phyloP scores from a whole-genome alignment of 1,284 basidiomycete genomes.

The Malassezia cuniculi region DNA sequence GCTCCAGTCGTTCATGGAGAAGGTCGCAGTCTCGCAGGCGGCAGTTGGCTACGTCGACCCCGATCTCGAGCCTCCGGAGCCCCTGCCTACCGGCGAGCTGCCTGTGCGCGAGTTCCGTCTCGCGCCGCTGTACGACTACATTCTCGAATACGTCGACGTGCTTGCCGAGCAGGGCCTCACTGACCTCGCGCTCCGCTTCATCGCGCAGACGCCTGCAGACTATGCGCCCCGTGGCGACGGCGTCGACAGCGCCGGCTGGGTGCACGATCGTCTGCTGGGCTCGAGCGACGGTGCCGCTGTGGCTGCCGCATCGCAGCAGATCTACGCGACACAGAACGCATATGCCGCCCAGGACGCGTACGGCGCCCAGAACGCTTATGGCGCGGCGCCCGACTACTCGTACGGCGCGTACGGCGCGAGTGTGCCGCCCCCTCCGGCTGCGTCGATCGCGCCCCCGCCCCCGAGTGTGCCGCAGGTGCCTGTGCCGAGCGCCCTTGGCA shows the following conservation, averaged over 20 bases:
- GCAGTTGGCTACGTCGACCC: constrained; percentile 76
- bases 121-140: constrained; percentile 73
- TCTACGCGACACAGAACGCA: constrained; percentile 25
- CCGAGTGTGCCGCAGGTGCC: constrained; percentile 10
- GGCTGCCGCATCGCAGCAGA: constrained; percentile 17
- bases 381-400: background rate
- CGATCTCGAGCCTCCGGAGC: constrained; percentile 54
- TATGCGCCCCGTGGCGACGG: constrained; percentile 50
- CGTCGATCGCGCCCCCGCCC: constrained; percentile 17
- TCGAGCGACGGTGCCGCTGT: constrained; percentile 3
- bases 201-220: constrained; percentile 65
- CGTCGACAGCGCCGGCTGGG: constrained; percentile 10
- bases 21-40: constrained; percentile 82
- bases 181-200: constrained; percentile 65
- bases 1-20: constrained; percentile 87
- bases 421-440: constrained; percentile 11
- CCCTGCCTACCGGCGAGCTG: constrained; percentile 48
- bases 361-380: constrained; percentile 9
- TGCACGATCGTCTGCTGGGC: constrained; percentile 14
- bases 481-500: too few relatives aligned
- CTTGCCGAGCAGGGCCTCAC: constrained; percentile 79
- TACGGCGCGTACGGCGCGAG: constrained; percentile 5
- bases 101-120: constrained; percentile 66
- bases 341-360: constrained; percentile 16
- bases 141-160: constrained; percentile 88